Evolutionary conservation across 1,284 basidiomycete genomes (phyloP), one percentile per base, ranked within the genome.

Genomic region (Trametes versicolor): DNA sequence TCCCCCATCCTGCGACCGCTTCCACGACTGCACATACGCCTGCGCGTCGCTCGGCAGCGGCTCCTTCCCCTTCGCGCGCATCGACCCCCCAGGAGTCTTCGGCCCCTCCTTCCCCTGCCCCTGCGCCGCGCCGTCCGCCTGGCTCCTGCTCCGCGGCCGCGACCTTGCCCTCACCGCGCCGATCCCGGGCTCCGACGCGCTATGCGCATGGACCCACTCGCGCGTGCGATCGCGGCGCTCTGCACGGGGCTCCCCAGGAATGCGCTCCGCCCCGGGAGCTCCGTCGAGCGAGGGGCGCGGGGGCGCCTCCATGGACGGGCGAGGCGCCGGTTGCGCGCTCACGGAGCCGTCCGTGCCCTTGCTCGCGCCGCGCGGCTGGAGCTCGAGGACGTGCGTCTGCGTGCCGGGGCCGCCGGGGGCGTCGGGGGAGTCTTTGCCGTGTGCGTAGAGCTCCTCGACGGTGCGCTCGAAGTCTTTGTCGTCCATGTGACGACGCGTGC

Each of bases 401-500:
- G 32, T 41, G 6, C 27, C 45, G 58, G 27, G 19, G 60, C 13
- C 52, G 37, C 43, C 25, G 50, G 15, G 27, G 50, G 21, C 19
- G 59, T 10, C 34, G 55, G 48, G 41, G 58, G 41, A 53, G 9
- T 36, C 49, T 25, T 60, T 54, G 65, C 34, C 39, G 53, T 55
- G 55, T 2, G 62, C 41, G 65, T 69, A 69, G 61, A 69, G 60
- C 58, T 69, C 54, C 53, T 69, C 65, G 63, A 69, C 68, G 45
- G 65, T 65, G 58, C 63, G 65, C 58, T 69, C 68, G 45, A 69
- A 69, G 29, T 66, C 68, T 58, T 51, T 51, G 63, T 69, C 68
- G 63, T 53, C 34, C 65, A 66, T 69, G 23, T 48, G 45, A 51
- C 63, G 63, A 32, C 63, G 61, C 15, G 49, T 25, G 61, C 61